A percentile compares a stretch with the other conserved stretches of the same genome.
Evolutionary conservation across 2,329 filamentous ascomycete genomes (phyloP).

Genomic region (Lecanosticta acicola): DNA sequence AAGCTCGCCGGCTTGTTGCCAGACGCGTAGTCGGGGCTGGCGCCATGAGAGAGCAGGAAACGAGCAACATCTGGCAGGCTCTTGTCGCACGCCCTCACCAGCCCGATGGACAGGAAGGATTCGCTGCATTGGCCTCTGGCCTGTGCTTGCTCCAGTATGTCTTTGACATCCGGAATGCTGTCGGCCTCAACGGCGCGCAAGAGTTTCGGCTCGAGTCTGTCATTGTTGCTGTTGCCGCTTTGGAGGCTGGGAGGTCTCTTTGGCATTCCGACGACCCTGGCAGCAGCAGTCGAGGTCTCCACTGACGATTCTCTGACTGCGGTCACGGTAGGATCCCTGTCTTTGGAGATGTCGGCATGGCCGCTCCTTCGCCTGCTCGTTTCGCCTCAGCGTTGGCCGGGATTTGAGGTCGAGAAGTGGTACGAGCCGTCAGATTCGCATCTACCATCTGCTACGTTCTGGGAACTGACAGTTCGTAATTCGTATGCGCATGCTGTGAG

Average conservation of each 20-base stretch:
- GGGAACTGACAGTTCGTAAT: neutral
- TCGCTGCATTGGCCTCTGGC: constrained; percentile 35
- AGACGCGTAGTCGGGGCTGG: constrained; percentile 32
- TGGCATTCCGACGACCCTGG: constrained; percentile 8
- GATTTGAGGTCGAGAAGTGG: no score
- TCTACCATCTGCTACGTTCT: neutral
- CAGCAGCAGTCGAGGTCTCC: neutral
- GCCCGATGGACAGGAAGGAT: constrained; percentile 36
- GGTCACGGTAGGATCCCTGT: no score
- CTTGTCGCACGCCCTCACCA: constrained; percentile 39
- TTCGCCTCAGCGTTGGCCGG: no score
- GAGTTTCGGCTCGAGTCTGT: constrained; percentile 39
- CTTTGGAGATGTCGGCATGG: neutral
- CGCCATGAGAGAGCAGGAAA: constrained; percentile 36
- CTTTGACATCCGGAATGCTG: constrained; percentile 31
- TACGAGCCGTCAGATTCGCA: no score
- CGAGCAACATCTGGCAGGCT: constrained; percentile 25
- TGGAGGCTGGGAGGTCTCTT: constrained; percentile 14
- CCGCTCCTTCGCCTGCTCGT: no score
- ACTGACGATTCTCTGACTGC: neutral
- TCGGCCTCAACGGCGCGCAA: constrained; percentile 38
- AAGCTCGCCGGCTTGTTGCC: constrained; percentile 20
- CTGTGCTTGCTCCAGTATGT: constrained; percentile 32
- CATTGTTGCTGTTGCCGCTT: constrained; percentile 15
- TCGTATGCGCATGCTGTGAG: no score